Base-by-base conservation (phyloP, 768 basidiomycete species). In the Strobilomyces confusus region DNA sequence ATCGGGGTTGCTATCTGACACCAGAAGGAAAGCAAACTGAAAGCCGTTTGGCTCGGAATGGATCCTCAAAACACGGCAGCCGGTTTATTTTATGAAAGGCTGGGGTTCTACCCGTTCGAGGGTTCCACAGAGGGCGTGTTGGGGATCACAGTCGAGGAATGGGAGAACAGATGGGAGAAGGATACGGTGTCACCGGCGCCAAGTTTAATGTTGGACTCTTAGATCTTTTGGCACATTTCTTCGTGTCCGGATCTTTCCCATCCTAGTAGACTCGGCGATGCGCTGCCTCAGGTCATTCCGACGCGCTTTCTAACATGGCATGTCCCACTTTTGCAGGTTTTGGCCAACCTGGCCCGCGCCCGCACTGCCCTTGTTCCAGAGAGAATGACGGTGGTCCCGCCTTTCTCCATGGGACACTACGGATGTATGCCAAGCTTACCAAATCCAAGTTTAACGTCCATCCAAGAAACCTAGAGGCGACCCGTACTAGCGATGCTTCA, bases 11-110 rank as follows among this genome's bases (percentile, higher is more conserved):
- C n/a, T n/a, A n/a, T n/a, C n/a, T n/a, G n/a, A n/a, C n/a, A n/a
- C n/a, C n/a, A n/a, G n/a, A n/a, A n/a, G n/a, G n/a, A n/a, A n/a
- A n/a, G n/a, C n/a, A n/a, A n/a, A n/a, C n/a, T n/a, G n/a, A n/a
- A n/a, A n/a, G n/a, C n/a, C n/a, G n/a, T n/a, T n/a, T n/a, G n/a
- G n/a, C 68, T 91, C 32, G 87, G 84, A 4, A 64, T 88, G 65
- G 81, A 89, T 64, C 76, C 80, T 23, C 72, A 77, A 61, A 91
- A 92, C 68, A 68, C 66, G 22, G 73, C 69, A 14, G 88, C 86
- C 23, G 77, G 73, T 56, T 70, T 61, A 53, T 89, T 89, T 68
- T 91, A 90, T 63, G 67, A 67, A 52, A 75, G 71, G 49, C 48
- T 91, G 48, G 87, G 86, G 12, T 90, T 89, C 66, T 68, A 71